Conservation (phyloP, 768 basidiomycete species). For the Lentinula detonsa region DNA sequence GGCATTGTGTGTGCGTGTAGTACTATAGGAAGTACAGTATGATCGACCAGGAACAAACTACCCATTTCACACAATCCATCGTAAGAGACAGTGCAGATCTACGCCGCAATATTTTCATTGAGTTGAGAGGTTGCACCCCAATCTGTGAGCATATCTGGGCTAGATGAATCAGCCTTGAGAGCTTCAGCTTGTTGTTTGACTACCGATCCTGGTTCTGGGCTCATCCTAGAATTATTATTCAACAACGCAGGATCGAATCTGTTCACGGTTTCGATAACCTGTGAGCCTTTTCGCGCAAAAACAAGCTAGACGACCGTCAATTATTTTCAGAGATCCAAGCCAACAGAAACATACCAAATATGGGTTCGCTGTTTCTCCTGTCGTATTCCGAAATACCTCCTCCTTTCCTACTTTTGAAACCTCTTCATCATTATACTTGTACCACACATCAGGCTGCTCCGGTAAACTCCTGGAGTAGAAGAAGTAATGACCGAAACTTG, state of each 20-base stretch:
- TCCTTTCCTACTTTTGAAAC: constrained; percentile 72
- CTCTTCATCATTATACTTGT: constrained; percentile 94
- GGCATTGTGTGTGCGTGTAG: too few relatives aligned
- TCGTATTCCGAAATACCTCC: constrained; percentile 86
- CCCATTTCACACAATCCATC: too few relatives aligned
- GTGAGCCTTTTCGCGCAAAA: constrained; percentile 72
- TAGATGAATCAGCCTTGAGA: too few relatives aligned
- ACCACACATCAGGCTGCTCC: constrained; percentile 76
- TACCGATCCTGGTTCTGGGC: too few relatives aligned
- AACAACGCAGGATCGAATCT: constrained; percentile 38
- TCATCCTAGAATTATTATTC: neutral
- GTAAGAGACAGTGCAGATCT: too few relatives aligned
- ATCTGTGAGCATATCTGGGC: too few relatives aligned
- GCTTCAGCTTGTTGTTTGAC: too few relatives aligned
- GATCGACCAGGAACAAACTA: too few relatives aligned
- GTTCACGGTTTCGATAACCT: constrained; percentile 79
- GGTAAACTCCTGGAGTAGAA: constrained; percentile 91
- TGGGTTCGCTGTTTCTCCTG: constrained; percentile 86
- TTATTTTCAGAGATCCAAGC: neutral
- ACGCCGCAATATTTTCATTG: too few relatives aligned
- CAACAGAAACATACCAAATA: constrained; percentile 57
- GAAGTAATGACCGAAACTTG: constrained; percentile 92
- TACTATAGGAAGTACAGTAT: too few relatives aligned
- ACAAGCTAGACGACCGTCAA: constrained; percentile 50
- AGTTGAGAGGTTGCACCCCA: too few relatives aligned